Percentiles rank a stretch among this genome's conserved stretches.
phyloP scores from a whole-genome alignment of 2,329 filamentous ascomycete genomes.

The Microsporum ferrugineum region DNA sequence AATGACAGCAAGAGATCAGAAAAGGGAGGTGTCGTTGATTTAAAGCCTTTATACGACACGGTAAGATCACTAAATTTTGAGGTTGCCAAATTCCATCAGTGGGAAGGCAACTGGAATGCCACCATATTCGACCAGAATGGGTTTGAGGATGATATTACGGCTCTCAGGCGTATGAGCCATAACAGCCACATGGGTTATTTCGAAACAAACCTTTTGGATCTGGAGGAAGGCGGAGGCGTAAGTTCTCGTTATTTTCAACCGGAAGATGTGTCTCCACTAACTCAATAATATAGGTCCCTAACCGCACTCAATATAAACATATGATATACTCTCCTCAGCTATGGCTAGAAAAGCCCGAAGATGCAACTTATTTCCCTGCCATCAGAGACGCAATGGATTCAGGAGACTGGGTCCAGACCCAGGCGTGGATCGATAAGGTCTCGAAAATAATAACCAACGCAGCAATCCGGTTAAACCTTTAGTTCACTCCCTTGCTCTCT shows the following conservation, averaged over 20 bases:
- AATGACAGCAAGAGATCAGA: conserved; percentile 1
- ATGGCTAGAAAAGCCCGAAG: conserved; percentile 57
- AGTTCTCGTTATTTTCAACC: conserved; percentile 31
- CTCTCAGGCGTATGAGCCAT: conserved; percentile 57
- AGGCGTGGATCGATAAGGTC: conserved; percentile 58
- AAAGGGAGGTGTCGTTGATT: conserved; percentile 33
- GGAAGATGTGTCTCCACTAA: neutral
- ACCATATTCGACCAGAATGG: conserved; percentile 59
- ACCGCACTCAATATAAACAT: conserved; percentile 88
- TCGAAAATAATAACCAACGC: conserved; percentile 56
- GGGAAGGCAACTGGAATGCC: conserved; percentile 67
- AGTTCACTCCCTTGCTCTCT: neutral
- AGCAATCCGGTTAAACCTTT: conserved; percentile 37
- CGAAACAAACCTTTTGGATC: conserved; percentile 71
- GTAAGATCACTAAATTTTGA: conserved; percentile 49
- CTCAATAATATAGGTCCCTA: conserved; percentile 51
- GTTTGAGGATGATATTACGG: conserved; percentile 61
- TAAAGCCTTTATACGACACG: conserved; percentile 53
- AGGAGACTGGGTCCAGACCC: conserved; percentile 58
- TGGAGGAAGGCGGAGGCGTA: conserved; percentile 61
- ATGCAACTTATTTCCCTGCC: conserved; percentile 58
- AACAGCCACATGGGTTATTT: conserved; percentile 72
- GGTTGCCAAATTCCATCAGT: conserved; percentile 57
- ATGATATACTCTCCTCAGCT: conserved; percentile 73
- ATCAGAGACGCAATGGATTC: conserved; percentile 68